Percentiles rank a stretch among this genome's conserved stretches.
phyloP scores from a whole-genome alignment of 345 rosid genomes.

The Corchorus capsularis region DNA sequence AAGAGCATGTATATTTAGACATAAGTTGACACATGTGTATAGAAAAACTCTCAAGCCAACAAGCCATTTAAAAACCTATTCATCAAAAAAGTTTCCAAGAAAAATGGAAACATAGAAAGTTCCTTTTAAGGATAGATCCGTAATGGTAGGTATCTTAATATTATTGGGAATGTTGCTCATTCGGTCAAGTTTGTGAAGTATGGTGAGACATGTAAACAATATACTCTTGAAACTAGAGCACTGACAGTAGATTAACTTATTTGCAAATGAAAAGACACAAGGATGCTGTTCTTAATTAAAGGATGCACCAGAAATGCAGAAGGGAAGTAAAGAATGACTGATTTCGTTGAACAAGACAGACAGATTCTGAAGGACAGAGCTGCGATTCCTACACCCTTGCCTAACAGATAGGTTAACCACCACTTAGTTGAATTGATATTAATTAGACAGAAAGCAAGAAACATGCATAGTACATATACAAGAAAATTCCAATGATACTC shows the following conservation, averaged over 20 bases:
- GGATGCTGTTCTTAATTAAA: not conserved
- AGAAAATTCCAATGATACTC: constrained; percentile 13
- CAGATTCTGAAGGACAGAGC: not conserved
- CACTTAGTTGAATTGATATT: not conserved
- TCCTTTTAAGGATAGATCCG: constrained; percentile 5
- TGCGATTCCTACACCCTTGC: not conserved
- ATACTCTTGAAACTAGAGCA: not conserved
- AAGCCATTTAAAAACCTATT: constrained; percentile 16
- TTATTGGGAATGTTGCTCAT: too few species aligned
- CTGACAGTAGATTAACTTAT: constrained; percentile 2
- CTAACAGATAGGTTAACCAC: not conserved
- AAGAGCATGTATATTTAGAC: not conserved
- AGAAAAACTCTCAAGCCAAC: not conserved
- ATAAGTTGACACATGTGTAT: not conserved
- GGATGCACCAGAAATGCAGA: constrained; percentile 10
- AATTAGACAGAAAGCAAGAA: constrained; percentile 8
- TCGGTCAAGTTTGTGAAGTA: not conserved
- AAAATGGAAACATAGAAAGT: not conserved
- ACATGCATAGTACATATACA: not conserved
- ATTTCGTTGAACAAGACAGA: constrained; percentile 5
- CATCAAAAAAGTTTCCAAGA: not conserved
- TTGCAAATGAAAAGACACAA: constrained; percentile 1
- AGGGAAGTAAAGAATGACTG: not conserved
- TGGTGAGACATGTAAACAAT: not conserved
- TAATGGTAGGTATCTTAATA: not conserved